Evolutionary conservation across 495 filamentous ascomycete species (phyloP).

Genomic region (Physcia stellaris): DNA sequence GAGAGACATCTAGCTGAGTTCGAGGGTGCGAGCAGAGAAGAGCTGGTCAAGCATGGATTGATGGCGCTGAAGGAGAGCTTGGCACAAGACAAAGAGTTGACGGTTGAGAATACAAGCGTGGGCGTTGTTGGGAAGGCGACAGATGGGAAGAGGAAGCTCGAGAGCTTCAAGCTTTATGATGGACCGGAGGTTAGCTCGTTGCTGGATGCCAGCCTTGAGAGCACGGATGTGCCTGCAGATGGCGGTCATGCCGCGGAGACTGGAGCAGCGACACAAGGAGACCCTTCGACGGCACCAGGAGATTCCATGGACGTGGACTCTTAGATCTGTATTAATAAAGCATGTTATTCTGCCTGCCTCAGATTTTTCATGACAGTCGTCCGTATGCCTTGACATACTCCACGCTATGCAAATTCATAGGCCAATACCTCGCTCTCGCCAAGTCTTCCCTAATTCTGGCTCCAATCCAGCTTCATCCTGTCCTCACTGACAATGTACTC

Average conservation of each 20-base stretch:
- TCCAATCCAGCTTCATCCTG: constrained; percentile 73
- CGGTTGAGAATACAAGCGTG: constrained; percentile 87
- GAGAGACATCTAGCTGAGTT: constrained; percentile 84
- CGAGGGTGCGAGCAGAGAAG: constrained; percentile 54
- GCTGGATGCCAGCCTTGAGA: constrained; percentile 51
- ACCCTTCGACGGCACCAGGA: constrained; percentile 24
- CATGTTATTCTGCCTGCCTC: too few relatives aligned
- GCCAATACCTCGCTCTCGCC: background rate
- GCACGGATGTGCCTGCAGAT: constrained; percentile 52
- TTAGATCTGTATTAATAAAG: constrained; percentile 26
- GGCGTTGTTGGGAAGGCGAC: constrained; percentile 57
- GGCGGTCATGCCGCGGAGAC: constrained; percentile 44
- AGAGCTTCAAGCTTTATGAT: constrained; percentile 87
- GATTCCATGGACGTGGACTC: constrained; percentile 56
- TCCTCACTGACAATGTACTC: constrained; percentile 64
- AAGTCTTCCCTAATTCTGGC: constrained; percentile 36
- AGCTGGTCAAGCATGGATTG: constrained; percentile 81
- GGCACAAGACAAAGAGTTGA: constrained; percentile 93
- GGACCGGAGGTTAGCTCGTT: constrained; percentile 62
- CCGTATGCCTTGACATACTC: constrained; percentile 2
- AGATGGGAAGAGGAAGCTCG: constrained; percentile 40
- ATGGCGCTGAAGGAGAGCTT: constrained; percentile 88
- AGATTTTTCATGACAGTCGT: too few relatives aligned
- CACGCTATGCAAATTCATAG: constrained; percentile 7
- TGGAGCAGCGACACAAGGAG: constrained; percentile 27